phyloP scores from a whole-genome alignment of 345 rosid species.

The Eutrema yunnanense region DNA sequence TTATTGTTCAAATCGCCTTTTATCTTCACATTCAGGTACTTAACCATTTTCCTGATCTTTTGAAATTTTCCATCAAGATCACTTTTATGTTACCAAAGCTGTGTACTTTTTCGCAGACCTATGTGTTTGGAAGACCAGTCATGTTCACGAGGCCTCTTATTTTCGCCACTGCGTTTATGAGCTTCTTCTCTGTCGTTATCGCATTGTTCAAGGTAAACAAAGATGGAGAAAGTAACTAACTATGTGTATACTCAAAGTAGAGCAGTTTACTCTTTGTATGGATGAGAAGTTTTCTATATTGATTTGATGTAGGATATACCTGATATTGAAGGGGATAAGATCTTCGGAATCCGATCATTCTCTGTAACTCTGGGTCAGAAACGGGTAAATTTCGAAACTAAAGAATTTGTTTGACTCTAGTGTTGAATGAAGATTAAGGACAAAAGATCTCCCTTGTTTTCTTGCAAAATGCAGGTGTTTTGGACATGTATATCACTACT shows the following conservation, averaged over 20 bases:
- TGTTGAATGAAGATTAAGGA: neutral
- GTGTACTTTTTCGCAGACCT: conserved; percentile 43
- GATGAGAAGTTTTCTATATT: neutral
- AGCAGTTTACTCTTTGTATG: neutral
- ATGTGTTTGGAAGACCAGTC: conserved; percentile 63
- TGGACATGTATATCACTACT: conserved; percentile 86
- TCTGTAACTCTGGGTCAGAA: conserved; percentile 80
- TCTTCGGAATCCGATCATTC: conserved; percentile 75
- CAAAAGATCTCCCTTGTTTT: neutral
- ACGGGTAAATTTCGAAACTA: conserved; percentile 36
- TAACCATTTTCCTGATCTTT: neutral
- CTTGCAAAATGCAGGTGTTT: conserved; percentile 52
- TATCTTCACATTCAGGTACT: conserved; percentile 84
- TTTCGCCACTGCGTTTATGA: conserved; percentile 93
- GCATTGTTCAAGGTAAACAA: conserved; percentile 83
- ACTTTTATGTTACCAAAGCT: neutral
- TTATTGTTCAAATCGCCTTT: conserved; percentile 87
- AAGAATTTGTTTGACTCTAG: neutral
- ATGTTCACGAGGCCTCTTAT: conserved; percentile 67
- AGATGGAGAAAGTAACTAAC: neutral
- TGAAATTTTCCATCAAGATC: neutral
- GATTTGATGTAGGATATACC: conserved; percentile 68
- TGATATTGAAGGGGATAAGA: conserved; percentile 92
- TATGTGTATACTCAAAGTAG: neutral
- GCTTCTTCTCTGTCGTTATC: conserved; percentile 92